phyloP scores from a whole-genome alignment of 345 rosid species.

The Eucalyptus virginea region DNA sequence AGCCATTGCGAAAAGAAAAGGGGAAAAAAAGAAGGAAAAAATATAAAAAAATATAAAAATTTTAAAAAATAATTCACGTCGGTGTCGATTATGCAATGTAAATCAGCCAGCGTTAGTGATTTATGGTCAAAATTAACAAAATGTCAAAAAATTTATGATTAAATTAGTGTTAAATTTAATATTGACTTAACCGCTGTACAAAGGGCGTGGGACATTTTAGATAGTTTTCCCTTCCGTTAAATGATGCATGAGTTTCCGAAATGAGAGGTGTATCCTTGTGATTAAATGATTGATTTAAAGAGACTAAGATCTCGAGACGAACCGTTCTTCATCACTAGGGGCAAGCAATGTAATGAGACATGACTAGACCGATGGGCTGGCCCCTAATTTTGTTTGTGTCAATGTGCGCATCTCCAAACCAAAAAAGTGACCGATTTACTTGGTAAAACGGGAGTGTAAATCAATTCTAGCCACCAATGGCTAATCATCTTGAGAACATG shows the following conservation, averaged over 20 bases:
- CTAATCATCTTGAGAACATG: not conserved
- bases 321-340: not conserved
- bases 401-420: not conserved
- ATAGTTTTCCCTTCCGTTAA: not conserved
- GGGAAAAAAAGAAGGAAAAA: not conserved
- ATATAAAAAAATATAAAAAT: not conserved
- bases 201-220: not conserved
- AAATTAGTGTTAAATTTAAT: accelerated
- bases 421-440: not conserved
- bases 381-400: not conserved
- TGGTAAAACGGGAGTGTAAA: not conserved
- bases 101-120: accelerated
- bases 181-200: not conserved
- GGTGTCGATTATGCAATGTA: accelerated
- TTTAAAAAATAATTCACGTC: not conserved
- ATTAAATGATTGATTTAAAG: not conserved
- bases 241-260: not conserved
- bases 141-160: not conserved
- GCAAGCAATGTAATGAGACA: not conserved
- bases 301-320: not conserved
- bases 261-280: not conserved
- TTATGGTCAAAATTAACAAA: not conserved
- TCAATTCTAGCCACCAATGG: not conserved
- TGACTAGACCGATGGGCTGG: not conserved
- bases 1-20: not conserved